Percentiles rank a stretch among this genome's conserved stretches.
phyloP scores from a whole-genome alignment of 306 rosid species.

The Cucumis melo region DNA sequence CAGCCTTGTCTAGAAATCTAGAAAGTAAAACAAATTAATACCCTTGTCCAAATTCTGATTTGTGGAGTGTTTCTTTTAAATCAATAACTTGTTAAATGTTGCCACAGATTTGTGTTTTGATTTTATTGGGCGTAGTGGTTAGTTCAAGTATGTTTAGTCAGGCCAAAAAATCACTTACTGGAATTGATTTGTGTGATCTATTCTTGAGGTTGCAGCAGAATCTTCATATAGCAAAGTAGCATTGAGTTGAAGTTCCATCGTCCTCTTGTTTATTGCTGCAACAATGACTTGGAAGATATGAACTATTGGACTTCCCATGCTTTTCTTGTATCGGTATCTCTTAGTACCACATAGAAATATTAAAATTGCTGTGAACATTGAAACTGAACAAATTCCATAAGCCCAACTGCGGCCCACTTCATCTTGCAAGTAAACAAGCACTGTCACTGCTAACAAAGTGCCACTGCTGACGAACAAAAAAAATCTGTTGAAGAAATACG shows the following conservation, averaged over 20 bases:
- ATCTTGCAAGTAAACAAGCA: slow-evolving; percentile 80
- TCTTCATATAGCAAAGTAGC: slow-evolving; percentile 44
- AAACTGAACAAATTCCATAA: slow-evolving; percentile 63
- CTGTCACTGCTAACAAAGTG: slow-evolving; percentile 70
- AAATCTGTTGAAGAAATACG: slow-evolving; percentile 74
- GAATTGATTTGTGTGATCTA: slow-evolving; percentile 50
- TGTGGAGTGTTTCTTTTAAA: neutral
- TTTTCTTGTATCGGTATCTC: slow-evolving; percentile 57
- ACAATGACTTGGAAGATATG: slow-evolving; percentile 62
- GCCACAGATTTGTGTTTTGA: neutral
- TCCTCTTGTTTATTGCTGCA: slow-evolving; percentile 55
- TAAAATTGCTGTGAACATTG: slow-evolving; percentile 41
- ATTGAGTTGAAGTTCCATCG: slow-evolving; percentile 30
- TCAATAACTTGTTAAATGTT: neutral
- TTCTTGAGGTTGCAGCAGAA: slow-evolving; percentile 49
- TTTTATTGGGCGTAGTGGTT: neutral
- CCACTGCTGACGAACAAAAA: slow-evolving; percentile 71
- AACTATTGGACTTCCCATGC: slow-evolving; percentile 75
- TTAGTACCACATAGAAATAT: slow-evolving; percentile 46
- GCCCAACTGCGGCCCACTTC: slow-evolving; percentile 77
- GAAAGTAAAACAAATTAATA: neutral
- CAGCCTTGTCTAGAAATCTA: slow-evolving; percentile 81
- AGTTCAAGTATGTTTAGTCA: neutral
- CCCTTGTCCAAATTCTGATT: neutral
- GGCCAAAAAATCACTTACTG: slow-evolving; percentile 21